Conservation (phyloP, 768 basidiomycete genomes). For the Mycena crocata region DNA sequence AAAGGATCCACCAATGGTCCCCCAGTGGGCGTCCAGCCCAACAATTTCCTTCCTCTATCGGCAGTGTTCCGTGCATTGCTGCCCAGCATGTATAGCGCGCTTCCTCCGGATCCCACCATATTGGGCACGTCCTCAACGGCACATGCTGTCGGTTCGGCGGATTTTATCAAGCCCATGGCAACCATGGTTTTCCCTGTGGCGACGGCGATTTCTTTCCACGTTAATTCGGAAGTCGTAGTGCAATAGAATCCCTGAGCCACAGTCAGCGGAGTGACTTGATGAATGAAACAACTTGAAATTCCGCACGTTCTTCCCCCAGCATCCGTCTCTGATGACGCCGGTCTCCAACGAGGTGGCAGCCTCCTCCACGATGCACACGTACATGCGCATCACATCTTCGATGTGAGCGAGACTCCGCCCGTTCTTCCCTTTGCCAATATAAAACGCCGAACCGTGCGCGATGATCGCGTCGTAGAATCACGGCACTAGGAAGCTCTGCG, state of each 20-base stretch:
- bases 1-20: constrained; percentile 6
- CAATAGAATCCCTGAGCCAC: constrained; percentile 21
- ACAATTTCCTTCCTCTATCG: constrained; percentile 12
- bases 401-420: constrained; percentile 19
- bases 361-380: constrained; percentile 21
- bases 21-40: constrained; percentile 14
- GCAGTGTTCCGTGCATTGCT: constrained; percentile 21
- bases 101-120: constrained; percentile 9
- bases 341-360: constrained; percentile 12
- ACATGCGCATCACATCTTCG: constrained; percentile 25
- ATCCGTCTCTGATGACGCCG: constrained; percentile 12
- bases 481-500: constrained; percentile 22
- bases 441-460: constrained; percentile 7
- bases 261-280: background rate
- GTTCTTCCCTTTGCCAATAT: constrained; percentile 17
- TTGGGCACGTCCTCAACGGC: background rate
- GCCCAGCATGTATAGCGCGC: constrained; percentile 9
- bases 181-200: constrained; percentile 20
- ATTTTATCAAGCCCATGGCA: constrained; percentile 16
- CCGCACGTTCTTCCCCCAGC: constrained; percentile 20
- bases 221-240: constrained; percentile 7
- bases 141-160: constrained; percentile 11
- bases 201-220: constrained; percentile 19
- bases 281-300: background rate
- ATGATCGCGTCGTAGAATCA: constrained; percentile 15